Base-by-base conservation (phyloP, 1,284 basidiomycete genomes). In the Malassezia sp. region DNA sequence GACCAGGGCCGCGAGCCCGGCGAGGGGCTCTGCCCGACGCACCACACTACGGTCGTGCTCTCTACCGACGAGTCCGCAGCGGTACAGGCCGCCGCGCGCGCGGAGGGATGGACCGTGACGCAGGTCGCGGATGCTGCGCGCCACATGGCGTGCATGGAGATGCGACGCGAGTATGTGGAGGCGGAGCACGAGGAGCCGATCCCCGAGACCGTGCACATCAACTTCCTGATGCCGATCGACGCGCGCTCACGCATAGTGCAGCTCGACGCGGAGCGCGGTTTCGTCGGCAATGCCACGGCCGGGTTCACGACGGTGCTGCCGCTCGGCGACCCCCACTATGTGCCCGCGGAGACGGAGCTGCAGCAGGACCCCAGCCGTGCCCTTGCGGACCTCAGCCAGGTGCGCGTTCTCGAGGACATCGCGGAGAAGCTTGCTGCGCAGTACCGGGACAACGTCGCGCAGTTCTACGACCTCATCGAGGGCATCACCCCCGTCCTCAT, bases 61-160 rank as follows among this genome's bases (percentile, higher is more conserved):
- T n/a, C 36, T 7, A 9, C 14, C 5, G 48, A 50, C 17, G 42
- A 50, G 23, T 45, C 36, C 9, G n/a, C 3, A 5, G 42, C 48
- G 5, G 10, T 50, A 4, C 42, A 44, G 9, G 6, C 14, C 6
- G 48, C 42, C 1, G 30, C 37, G n/a, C 27, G 29, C 5, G 32
- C 38, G 2, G 15, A 50, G 11, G 42, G 42, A 10, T 50, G 37
- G 37, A 40, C 48, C n/a, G 21, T 50, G 12, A 50, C 48, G 18
- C 43, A 40, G 12, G 14, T 43, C 2, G 48, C 45, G 21, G 48
- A 50, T 45, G 48, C 48, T 7, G 48, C 48, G 2, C 48, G 48
- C 9, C 48, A 50, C 18, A 39, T 50, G 42, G 48, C 48, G 4
- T 50, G 45, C 29, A 41, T 50, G 31, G 36, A 50, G 26, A 30